These are phyloP conservation scores for Nakazawaea ishiwadae DNA, from an alignment of 805 yeast genomes.

Conservation along the genomic window DNA sequence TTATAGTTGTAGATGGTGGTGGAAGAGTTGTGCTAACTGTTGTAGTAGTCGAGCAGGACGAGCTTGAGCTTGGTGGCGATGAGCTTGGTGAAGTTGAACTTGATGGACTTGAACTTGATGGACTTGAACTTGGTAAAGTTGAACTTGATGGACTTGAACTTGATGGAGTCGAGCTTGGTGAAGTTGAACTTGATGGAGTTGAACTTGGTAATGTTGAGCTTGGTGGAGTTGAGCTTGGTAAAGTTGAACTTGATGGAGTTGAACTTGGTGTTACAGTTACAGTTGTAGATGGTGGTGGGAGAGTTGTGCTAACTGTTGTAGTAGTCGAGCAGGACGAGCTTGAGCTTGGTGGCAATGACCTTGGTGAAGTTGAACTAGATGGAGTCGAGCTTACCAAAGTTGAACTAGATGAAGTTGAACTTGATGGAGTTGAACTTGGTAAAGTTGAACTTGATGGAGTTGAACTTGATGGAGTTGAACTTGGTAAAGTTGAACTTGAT, in stretches of 20 bases:
- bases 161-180: background rate
- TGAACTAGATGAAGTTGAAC: background rate
- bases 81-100: background rate
- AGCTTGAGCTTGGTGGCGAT: background rate
- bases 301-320: no score
- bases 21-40: background rate
- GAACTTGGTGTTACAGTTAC: no score
- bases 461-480: background rate
- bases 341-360: background rate
- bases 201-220: background rate
- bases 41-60: background rate
- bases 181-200: conserved; percentile 1
- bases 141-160: background rate
- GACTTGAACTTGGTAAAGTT: background rate
- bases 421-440: background rate
- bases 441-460: background rate
- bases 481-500: background rate
- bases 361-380: conserved; percentile 1
- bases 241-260: background rate
- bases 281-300: no score
- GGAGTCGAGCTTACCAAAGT: background rate
- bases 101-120: background rate
- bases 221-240: background rate
- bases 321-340: no score
- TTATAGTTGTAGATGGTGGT: background rate